Conservation (phyloP, 495 filamentous ascomycete genomes). For the Aspergillus leporis region DNA sequence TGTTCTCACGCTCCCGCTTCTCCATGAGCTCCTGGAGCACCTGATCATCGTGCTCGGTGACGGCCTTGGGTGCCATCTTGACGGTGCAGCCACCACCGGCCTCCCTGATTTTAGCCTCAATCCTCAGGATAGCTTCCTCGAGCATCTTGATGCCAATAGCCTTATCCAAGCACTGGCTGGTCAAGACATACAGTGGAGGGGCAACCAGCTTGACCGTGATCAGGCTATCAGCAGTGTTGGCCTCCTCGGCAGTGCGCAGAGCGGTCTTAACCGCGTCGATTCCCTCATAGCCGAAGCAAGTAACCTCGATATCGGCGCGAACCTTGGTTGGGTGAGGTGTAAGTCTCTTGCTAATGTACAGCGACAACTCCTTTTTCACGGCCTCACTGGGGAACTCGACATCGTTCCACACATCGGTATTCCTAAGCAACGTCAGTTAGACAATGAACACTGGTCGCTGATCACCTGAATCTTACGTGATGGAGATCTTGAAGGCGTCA, state of each 20-base stretch:
- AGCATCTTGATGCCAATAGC: conserved; percentile 75
- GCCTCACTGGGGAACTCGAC: conserved; percentile 82
- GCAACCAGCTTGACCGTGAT: conserved; percentile 97
- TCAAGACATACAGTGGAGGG: conserved; percentile 91
- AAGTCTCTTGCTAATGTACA: conserved; percentile 92
- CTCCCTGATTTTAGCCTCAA: conserved; percentile 70
- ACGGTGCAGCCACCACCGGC: conserved; percentile 78
- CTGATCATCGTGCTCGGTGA: conserved; percentile 97
- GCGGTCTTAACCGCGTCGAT: conserved; percentile 97
- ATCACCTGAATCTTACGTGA: conserved; percentile 67
- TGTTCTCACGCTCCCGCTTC: conserved; percentile 97
- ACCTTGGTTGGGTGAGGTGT: conserved; percentile 98
- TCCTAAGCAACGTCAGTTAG: conserved; percentile 51
- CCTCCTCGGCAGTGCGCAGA: conserved; percentile 80
- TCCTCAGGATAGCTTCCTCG: conserved; percentile 84
- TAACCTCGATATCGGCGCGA: conserved; percentile 95
- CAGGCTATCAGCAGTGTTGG: conserved; percentile 83
- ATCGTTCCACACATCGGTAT: conserved; percentile 93
- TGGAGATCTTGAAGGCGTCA: conserved; percentile 97
- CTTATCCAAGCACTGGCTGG: conserved; percentile 94
- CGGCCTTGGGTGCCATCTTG: conserved; percentile 98
- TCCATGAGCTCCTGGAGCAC: conserved; percentile 97
- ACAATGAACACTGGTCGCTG: not conserved
- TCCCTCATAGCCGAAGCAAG: conserved; percentile 96
- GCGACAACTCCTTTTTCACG: conserved; percentile 83